Base-by-base conservation (phyloP, 2,329 filamentous ascomycete species). In the Botrytis paeoniae region DNA sequence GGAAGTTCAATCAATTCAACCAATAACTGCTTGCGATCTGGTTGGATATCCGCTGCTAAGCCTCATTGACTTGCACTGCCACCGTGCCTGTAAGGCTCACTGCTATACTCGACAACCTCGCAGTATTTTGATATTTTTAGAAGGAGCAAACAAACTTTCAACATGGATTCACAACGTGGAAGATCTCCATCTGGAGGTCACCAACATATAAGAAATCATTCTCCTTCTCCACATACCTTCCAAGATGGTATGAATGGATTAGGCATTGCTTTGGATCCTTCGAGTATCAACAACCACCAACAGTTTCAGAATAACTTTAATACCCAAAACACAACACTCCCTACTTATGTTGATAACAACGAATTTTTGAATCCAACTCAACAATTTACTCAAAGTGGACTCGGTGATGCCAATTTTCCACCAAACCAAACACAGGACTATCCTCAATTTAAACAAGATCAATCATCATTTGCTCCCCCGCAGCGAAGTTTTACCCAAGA, bases 131-230 rank as follows among this genome's bases (percentile, higher is more conserved):
- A 14, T 70, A 70, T 70, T 81, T 80, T 79, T 80, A 80, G 79
- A 76, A 80, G 79, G 75, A 83, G 81, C 79, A 82, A 72, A 76
- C 75, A 78, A 76, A 79, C 80, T 78, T 57, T 74, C 73, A 71
- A 73, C 74, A 88, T 88, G 86, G 86, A 89, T 83, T 84, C 85
- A 81, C 85, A 86, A 80, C 85, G 87, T 81, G 88, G 88, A 80
- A 89, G 89, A 80, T 91, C 89, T 78, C 88, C 86, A 77, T 91
- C 90, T 79, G 85, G 85, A 80, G 85, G 85, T 76, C 86, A 87
- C 79, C 86, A 86, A 78, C 81, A 78, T 80, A 81, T 85, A 84
- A 86, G 89, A 90, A 87, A 84, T 77, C 89, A 89, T 82, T 91
- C 90, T 78, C 88, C 89, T 78, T 89, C 89, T 39, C 80, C 87